These are phyloP conservation scores for Ogataea methanolica DNA, from an alignment of 805 yeast species.

Conservation along the genomic window DNA sequence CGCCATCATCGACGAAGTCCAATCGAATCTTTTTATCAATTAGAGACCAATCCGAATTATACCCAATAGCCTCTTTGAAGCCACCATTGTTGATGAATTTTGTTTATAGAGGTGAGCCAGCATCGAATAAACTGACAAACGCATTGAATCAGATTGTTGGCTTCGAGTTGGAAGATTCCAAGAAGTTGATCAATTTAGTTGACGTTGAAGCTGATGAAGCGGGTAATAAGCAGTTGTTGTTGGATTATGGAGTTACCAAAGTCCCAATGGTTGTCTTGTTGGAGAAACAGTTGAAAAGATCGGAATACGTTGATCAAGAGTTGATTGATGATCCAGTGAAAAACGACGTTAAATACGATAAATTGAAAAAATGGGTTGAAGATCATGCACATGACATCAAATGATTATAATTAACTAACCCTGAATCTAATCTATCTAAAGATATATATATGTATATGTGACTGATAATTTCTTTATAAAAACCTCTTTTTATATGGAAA, in stretches of 20 bases:
- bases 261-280: conserved; percentile 69
- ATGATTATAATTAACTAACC: not conserved
- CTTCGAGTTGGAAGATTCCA: conserved; percentile 33
- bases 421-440: too few species aligned
- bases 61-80: conserved; percentile 45
- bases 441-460: not conserved
- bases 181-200: conserved; percentile 52
- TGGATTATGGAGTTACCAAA: conserved; percentile 46
- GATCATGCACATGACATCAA: conserved; percentile 32
- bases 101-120: conserved; percentile 59
- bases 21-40: conserved; percentile 50
- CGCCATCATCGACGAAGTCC: conserved; percentile 27
- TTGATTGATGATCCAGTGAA: conserved; percentile 22
- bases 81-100: conserved; percentile 69
- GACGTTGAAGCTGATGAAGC: conserved; percentile 68
- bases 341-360: conserved; percentile 39
- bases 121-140: conserved; percentile 59
- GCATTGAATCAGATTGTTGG: conserved; percentile 51
- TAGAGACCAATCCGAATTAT: conserved; percentile 54
- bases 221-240: conserved; percentile 54
- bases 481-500: not conserved
- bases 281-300: conserved; percentile 56
- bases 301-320: conserved; percentile 30
- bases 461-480: not conserved
- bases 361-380: conserved; percentile 40